These are phyloP conservation scores for Phytophthora idaei DNA, from an alignment of 352 stramenopile species.

Conservation along the genomic window DNA sequence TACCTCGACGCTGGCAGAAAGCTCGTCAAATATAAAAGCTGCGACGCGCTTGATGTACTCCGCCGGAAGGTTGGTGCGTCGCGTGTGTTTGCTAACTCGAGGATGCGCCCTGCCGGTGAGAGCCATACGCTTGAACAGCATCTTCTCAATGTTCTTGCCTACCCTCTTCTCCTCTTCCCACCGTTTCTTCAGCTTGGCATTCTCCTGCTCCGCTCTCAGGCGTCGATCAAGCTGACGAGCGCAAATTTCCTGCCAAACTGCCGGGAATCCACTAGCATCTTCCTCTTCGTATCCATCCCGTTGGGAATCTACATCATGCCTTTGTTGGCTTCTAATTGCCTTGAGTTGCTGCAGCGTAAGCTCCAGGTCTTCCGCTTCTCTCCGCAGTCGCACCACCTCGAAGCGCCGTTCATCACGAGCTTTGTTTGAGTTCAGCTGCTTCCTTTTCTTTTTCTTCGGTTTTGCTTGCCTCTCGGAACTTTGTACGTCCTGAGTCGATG, in stretches of 20 bases:
- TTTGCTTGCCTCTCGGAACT: background rate
- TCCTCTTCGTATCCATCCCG: background rate
- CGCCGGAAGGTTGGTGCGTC: slow-evolving; percentile 12
- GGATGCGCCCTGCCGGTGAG: background rate
- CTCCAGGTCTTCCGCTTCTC: slow-evolving; percentile 24
- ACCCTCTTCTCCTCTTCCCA: slow-evolving; percentile 37
- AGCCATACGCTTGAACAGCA: slow-evolving; percentile 28
- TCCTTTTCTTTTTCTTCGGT: slow-evolving; percentile 20
- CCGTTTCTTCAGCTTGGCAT: slow-evolving; percentile 33
- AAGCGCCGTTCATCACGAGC: slow-evolving; percentile 32
- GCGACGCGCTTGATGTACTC: slow-evolving; percentile 29
- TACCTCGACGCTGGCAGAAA: slow-evolving; percentile 40
- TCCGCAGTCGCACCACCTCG: slow-evolving; percentile 26
- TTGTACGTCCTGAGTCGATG: background rate
- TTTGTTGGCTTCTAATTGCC: slow-evolving; percentile 10
- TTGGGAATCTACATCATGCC: too few relatives aligned
- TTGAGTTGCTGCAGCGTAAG: slow-evolving; percentile 25
- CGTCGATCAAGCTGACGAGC: slow-evolving; percentile 23
- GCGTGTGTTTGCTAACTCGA: slow-evolving; percentile 20
- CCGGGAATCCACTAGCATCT: slow-evolving; percentile 5
- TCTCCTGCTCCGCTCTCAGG: slow-evolving; percentile 32
- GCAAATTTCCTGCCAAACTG: slow-evolving; percentile 39
- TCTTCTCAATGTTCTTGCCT: slow-evolving; percentile 39
- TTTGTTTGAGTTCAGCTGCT: slow-evolving; percentile 32
- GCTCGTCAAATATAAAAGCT: slow-evolving; percentile 42